Evolutionary conservation across 495 filamentous ascomycete species (phyloP), one percentile per base, ranked within the genome.

Genomic region (Penicillium salamii): DNA sequence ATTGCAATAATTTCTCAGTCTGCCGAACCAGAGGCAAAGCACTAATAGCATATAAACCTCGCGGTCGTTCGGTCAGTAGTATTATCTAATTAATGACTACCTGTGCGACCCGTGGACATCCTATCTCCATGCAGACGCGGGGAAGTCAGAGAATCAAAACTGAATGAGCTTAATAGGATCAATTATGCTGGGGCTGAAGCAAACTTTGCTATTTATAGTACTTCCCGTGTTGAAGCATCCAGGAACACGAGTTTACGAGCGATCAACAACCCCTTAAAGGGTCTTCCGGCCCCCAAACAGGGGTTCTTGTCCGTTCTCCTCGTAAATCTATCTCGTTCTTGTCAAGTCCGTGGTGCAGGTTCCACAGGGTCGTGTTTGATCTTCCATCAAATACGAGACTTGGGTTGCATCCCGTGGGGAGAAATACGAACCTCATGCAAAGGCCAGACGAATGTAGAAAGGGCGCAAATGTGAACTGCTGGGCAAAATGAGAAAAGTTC

Each of bases 231-330:
- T 13, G 7, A 32, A 11, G 15, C 19, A 38, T 29, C 14, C 44
- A 47, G 44, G 33, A 28, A 38, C 44, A 47, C 44, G 44, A 47
- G 35, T 21, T 38, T 38, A 47, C 44, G 44, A 29, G 35, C 17
- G 42, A 35, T 45, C 42, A 33, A 23, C 18, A 13, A 18, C 3
- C 4, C 14, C 31, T 18, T 23, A 19, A 3, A 19, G 9, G 42
- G 14, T 7, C 13, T 7, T 11, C 4, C 17, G 21, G 20, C n/a
- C 18, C 20, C 14, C 31, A 14, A 11, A 6, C 29, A 23, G 42
- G 15, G 34, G n/a, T 23, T 35, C 17, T 13, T 13, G 7, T 20
- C 2, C 17, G 21, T 7, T 6, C 8, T 12, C 3, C 7, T 21
- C 5, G 3, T 2, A 8, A 4, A 3, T 4, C 23, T 26, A 28